These are phyloP conservation scores for Ceratocystiopsis sp. DNA, from an alignment of 2,329 filamentous ascomycete species.

Conservation along the genomic window DNA sequence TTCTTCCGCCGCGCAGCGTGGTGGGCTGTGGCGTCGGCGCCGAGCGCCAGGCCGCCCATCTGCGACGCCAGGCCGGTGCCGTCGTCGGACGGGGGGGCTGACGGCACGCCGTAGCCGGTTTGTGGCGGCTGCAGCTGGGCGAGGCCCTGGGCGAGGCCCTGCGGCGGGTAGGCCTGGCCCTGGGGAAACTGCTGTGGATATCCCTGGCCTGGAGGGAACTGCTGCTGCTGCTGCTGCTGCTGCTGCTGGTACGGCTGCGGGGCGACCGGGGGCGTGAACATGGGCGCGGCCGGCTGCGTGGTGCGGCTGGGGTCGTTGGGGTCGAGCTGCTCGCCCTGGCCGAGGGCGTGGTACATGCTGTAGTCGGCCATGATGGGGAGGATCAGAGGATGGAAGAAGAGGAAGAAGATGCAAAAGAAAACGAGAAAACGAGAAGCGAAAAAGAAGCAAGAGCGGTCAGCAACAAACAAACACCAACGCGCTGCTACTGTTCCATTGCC, in stretches of 20 bases:
- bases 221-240: constrained; percentile 1
- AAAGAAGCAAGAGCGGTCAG: no score
- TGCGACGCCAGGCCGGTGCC: constrained; percentile 47
- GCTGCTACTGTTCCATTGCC: no score
- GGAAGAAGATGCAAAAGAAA: neutral
- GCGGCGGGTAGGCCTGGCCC: no score
- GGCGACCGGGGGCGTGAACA: constrained; percentile 36
- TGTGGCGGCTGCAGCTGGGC: constrained; percentile 11
- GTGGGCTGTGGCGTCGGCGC: constrained; percentile 30
- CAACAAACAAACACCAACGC: no score
- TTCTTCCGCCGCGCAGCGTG: constrained; percentile 54
- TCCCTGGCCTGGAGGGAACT: neutral
- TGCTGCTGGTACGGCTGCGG: constrained; percentile 35
- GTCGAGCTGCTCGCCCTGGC: constrained; percentile 31
- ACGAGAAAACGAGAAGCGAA: neutral
- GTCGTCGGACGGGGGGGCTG: constrained; percentile 19
- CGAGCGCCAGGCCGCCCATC: constrained; percentile 62
- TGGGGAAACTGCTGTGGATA: no score
- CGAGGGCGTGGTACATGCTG: constrained; percentile 33
- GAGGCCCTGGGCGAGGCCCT: no score
- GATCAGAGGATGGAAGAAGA: neutral
- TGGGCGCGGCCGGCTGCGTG: constrained; percentile 21
- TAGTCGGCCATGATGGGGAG: constrained; percentile 22
- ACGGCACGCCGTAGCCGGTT: constrained; percentile 13
- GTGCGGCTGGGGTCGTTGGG: constrained; percentile 32